Evolutionary conservation across 2,329 filamentous ascomycete genomes (phyloP).

Genomic region (Beauveria sp.): DNA sequence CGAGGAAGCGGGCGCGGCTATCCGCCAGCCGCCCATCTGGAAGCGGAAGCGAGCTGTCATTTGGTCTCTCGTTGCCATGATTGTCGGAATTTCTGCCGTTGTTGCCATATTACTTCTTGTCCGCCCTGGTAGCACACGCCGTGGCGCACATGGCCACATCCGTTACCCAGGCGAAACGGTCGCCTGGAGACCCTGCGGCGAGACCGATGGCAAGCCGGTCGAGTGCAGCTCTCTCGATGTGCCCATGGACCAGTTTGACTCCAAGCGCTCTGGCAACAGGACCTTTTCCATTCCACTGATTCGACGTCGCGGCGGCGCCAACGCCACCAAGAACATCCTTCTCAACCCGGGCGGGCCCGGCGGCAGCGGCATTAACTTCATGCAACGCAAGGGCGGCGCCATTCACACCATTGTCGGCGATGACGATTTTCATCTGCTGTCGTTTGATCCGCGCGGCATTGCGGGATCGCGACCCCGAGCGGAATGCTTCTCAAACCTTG

Average conservation of each 20-base stretch:
- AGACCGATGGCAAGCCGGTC: conserved; percentile 25
- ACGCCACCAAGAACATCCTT: conserved; percentile 36
- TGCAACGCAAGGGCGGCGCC: conserved; percentile 28
- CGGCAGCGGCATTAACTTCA: conserved; percentile 32
- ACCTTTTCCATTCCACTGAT: conserved; percentile 38
- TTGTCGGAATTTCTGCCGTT: background rate
- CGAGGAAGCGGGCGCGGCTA: background rate
- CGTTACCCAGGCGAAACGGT: conserved; percentile 29
- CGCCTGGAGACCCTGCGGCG: conserved; percentile 32
- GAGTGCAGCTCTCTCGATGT: conserved; percentile 38
- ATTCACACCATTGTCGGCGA: conserved; percentile 33
- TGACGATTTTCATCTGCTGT: conserved; percentile 34
- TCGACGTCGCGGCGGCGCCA: conserved; percentile 33
- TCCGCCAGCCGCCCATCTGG: conserved; percentile 6
- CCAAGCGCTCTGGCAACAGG: conserved; percentile 24
- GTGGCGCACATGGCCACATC: background rate
- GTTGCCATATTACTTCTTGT: background rate
- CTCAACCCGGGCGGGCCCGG: conserved; percentile 44
- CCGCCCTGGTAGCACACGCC: background rate
- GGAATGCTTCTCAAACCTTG: conserved; percentile 30
- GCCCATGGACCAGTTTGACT: conserved; percentile 39
- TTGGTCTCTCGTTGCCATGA: background rate
- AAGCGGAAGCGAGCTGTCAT: background rate
- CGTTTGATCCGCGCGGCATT: conserved; percentile 42
- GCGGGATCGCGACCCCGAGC: conserved; percentile 23